Percentiles rank a stretch among this genome's conserved stretches.
These are phyloP conservation scores for Plectosphaerella cucumerina DNA, from an alignment of 2,329 filamentous ascomycete species.

Conservation along the genomic window DNA sequence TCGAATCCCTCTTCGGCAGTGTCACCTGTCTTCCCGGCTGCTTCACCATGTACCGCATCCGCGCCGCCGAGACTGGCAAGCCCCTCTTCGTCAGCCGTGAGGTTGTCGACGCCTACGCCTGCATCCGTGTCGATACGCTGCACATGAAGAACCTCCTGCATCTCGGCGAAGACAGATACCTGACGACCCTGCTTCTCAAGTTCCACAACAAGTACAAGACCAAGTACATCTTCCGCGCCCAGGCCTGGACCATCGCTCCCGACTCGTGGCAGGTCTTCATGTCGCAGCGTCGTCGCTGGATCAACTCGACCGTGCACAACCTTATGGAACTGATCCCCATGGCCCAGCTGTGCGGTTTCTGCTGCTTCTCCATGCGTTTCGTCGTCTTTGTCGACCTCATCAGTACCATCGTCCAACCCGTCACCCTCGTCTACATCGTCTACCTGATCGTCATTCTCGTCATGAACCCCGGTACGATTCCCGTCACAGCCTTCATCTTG, in stretches of 20 bases:
- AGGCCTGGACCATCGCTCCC: conserved; percentile 95
- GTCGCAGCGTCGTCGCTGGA: conserved; percentile 98
- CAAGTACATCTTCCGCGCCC: conserved; percentile 88
- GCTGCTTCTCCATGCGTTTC: conserved; percentile 99
- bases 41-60: conserved; percentile 98
- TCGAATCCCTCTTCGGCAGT: conserved; percentile 93
- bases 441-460: conserved; percentile 80
- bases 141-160: conserved; percentile 99
- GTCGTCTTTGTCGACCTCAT: conserved; percentile 92
- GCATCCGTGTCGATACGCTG: conserved; percentile 93
- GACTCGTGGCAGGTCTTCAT: conserved; percentile 93
- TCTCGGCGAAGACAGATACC: conserved; percentile 93
- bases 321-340: conserved; percentile 91
- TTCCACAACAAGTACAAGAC: conserved; percentile 94
- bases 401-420: conserved; percentile 86
- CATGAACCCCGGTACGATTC: conserved; percentile 60
- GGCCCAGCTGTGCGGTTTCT: conserved; percentile 95
- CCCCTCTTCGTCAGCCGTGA: conserved; percentile 94
- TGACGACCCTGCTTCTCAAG: conserved; percentile 92
- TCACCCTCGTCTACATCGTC: conserved; percentile 82
- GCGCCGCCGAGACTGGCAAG: conserved; percentile 89
- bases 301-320: conserved; percentile 98
- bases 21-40: conserved; percentile 97
- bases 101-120: conserved; percentile 80
- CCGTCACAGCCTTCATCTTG: conserved; percentile 82